Conservation (phyloP, 176 grass and related monocot species). For the Musa itinerans region DNA sequence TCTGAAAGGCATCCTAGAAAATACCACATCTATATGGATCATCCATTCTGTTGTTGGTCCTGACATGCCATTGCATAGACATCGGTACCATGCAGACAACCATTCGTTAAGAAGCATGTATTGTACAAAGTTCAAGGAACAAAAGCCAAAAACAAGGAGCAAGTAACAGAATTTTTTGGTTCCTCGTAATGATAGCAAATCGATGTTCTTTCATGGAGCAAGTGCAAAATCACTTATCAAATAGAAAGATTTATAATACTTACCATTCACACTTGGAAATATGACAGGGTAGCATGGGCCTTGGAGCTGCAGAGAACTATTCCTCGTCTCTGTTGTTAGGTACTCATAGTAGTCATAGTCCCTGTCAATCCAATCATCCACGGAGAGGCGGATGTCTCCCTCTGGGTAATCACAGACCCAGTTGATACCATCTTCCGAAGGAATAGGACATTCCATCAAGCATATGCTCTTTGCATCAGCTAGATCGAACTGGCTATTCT, state of each 20-base stretch:
- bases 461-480: constrained; percentile 79
- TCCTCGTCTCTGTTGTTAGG: constrained; percentile 80
- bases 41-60: not conserved
- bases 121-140: not conserved
- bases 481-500: constrained; percentile 53
- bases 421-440: constrained; percentile 58
- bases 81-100: too few relatives aligned
- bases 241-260: not conserved
- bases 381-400: constrained; percentile 64
- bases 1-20: not conserved
- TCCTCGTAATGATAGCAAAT: too few relatives aligned
- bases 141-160: not conserved
- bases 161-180: not conserved
- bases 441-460: constrained; percentile 88
- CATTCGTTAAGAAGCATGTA: too few relatives aligned
- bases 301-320: constrained; percentile 87
- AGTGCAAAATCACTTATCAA: too few relatives aligned
- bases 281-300: constrained; percentile 94
- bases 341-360: constrained; percentile 96
- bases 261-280: constrained; percentile 94
- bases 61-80: not conserved
- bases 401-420: constrained; percentile 94
- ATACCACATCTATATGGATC: too few relatives aligned
- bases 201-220: too few relatives aligned
- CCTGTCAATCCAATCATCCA: constrained; percentile 97